A percentile compares a stretch with the other conserved stretches of the same genome.
Conservation (phyloP, 805 yeast species). For the Torulaspora gathmanii region DNA sequence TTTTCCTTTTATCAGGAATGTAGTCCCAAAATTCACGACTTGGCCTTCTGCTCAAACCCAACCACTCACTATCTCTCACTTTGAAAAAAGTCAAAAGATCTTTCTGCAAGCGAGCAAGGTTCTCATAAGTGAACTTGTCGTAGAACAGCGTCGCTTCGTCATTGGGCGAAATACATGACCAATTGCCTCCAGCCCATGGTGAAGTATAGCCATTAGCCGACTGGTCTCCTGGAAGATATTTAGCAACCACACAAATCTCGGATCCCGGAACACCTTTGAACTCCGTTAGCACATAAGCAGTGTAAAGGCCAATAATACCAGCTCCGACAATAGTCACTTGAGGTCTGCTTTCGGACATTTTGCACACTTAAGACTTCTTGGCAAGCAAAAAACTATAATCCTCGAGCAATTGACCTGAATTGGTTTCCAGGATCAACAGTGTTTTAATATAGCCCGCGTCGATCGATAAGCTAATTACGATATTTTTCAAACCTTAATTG, state of each 20-base stretch:
- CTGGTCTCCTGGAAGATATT: constrained; percentile 73
- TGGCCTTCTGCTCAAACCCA: constrained; percentile 53
- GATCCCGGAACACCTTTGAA: constrained; percentile 38
- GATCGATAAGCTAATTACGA: too few relatives aligned
- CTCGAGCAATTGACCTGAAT: constrained; percentile 1
- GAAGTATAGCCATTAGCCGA: constrained; percentile 62
- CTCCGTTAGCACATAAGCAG: constrained; percentile 47
- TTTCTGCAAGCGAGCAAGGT: constrained; percentile 41
- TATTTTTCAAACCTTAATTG: too few relatives aligned
- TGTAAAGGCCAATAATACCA: constrained; percentile 65
- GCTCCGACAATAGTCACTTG: constrained; percentile 41
- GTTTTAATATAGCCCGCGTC: neutral
- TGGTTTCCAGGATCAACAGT: neutral
- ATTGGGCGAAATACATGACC: constrained; percentile 55
- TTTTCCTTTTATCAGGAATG: constrained; percentile 43
- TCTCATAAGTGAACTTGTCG: constrained; percentile 55
- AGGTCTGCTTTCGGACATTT: neutral
- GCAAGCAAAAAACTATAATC: too few relatives aligned
- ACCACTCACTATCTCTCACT: constrained; percentile 27
- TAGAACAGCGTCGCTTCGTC: constrained; percentile 47
- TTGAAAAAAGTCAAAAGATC: constrained; percentile 45
- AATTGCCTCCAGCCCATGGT: constrained; percentile 75
- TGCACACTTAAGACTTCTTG: neutral
- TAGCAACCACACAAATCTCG: constrained; percentile 55
- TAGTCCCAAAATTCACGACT: constrained; percentile 58